These are phyloP conservation scores for Tribonema minus DNA, from an alignment of 108 stramenopile genomes.

Conservation along the genomic window DNA sequence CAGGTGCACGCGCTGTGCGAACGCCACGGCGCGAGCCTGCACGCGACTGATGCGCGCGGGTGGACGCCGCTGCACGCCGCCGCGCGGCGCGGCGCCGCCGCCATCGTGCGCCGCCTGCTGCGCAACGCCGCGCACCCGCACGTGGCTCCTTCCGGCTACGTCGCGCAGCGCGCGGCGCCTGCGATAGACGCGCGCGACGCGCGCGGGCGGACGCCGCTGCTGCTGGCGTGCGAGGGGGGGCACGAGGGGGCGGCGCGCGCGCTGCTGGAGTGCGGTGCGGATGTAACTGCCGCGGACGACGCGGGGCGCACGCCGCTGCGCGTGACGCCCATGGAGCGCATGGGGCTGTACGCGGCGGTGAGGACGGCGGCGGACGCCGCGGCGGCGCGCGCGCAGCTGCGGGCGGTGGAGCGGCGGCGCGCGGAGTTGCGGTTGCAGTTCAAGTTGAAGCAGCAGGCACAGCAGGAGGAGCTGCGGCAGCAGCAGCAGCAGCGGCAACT, in stretches of 20 bases:
- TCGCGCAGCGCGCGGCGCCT: background rate
- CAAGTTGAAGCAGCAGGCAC: background rate
- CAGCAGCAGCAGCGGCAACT: background rate
- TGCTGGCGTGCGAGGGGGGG: constrained; percentile 15
- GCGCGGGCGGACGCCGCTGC: constrained; percentile 10
- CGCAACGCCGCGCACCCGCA: background rate
- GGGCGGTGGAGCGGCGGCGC: background rate
- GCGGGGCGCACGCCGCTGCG: background rate
- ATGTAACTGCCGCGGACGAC: background rate
- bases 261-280: constrained; percentile 14
- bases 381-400: background rate
- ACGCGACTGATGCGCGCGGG: constrained; percentile 20
- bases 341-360: background rate
- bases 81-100: background rate
- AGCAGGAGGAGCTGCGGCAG: background rate
- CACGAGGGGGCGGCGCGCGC: constrained; percentile 7
- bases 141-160: background rate
- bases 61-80: constrained; percentile 28
- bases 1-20: constrained; percentile 19
- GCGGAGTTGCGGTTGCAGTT: too few species aligned
- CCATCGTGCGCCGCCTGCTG: constrained; percentile 2
- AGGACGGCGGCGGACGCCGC: background rate
- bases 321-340: background rate
- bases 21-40: background rate
- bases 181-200: constrained; percentile 5